Conservation (phyloP, 2,329 filamentous ascomycete species). For the Madurella mycetomatis region DNA sequence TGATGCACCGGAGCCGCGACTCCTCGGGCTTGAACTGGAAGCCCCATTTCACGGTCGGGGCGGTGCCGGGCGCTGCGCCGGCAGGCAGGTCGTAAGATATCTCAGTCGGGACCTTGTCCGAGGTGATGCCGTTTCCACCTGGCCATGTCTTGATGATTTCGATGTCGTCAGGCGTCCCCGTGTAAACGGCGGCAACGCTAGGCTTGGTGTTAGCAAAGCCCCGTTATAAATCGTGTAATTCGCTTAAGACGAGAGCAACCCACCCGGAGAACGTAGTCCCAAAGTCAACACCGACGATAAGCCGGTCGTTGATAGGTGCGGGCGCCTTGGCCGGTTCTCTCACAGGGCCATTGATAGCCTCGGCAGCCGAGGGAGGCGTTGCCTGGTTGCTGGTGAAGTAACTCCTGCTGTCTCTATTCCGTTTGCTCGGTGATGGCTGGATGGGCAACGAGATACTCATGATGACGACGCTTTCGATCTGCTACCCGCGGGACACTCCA, state of each 20-base stretch:
- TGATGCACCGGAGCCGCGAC: slow-evolving; percentile 72
- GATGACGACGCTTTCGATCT: slow-evolving; percentile 21
- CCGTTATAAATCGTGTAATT: not conserved
- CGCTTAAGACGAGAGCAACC: slow-evolving; percentile 36
- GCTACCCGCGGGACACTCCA: not conserved
- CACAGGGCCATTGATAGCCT: slow-evolving; percentile 59
- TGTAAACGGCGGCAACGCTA: slow-evolving; percentile 68
- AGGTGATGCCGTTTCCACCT: slow-evolving; percentile 79
- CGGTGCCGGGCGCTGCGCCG: slow-evolving; percentile 34
- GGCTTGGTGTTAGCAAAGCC: no score
- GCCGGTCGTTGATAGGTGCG: slow-evolving; percentile 52
- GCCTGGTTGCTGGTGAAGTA: slow-evolving; percentile 52
- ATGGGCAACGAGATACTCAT: slow-evolving; percentile 52
- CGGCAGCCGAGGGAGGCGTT: slow-evolving; percentile 49
- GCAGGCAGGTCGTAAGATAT: slow-evolving; percentile 57
- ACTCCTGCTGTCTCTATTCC: slow-evolving; percentile 53
- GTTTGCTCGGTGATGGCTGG: slow-evolving; percentile 43
- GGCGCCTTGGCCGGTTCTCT: slow-evolving; percentile 52
- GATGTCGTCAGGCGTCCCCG: slow-evolving; percentile 71
- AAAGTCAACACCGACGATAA: slow-evolving; percentile 78
- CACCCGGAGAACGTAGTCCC: slow-evolving; percentile 80
- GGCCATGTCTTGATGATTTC: slow-evolving; percentile 85
- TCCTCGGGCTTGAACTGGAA: slow-evolving; percentile 79
- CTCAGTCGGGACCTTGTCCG: slow-evolving; percentile 80
- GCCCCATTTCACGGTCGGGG: slow-evolving; percentile 65